Conservation (phyloP, 2,329 filamentous ascomycete species). For the Aspergillus flavus region DNA sequence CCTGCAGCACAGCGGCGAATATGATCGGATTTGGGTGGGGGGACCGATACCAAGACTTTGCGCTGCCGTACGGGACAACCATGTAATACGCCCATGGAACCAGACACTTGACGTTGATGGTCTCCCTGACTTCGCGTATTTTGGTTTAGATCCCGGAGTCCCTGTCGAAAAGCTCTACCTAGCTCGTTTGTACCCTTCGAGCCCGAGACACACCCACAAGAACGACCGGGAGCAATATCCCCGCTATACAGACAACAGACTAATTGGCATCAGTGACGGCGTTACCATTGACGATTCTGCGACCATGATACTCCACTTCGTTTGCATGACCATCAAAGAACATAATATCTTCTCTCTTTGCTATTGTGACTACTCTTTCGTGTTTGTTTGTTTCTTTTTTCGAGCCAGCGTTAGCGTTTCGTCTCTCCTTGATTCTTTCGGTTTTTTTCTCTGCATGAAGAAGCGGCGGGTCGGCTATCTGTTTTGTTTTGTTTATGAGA, state of each 20-base stretch:
- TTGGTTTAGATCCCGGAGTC: conserved; percentile 26
- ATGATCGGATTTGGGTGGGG: conserved; percentile 80
- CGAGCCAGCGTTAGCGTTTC: conserved; percentile 56
- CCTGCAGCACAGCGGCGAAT: conserved; percentile 76
- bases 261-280: conserved; percentile 58
- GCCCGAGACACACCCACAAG: conserved; percentile 45
- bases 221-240: conserved; percentile 39
- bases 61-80: conserved; percentile 69
- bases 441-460: conserved; percentile 42
- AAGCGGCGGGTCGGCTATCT: conserved; percentile 52
- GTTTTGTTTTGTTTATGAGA: conserved; percentile 39
- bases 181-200: conserved; percentile 34
- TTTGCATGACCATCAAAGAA: conserved; percentile 36
- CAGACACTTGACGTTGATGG: conserved; percentile 31
- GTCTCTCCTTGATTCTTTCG: conserved; percentile 26
- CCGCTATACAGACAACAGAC: conserved; percentile 43
- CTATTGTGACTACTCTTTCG: neutral
- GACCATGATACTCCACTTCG: conserved; percentile 46
- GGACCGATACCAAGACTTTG: conserved; percentile 80
- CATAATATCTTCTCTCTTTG: conserved; percentile 39
- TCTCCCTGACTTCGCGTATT: conserved; percentile 28
- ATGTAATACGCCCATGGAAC: conserved; percentile 60
- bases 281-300: conserved; percentile 53
- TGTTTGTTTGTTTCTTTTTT: conserved; percentile 12
- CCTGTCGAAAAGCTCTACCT: conserved; percentile 18